Evolutionary conservation across 371 early-diverging fungal genomes (phyloP).

Genomic region (Haplosporangium sp.): DNA sequence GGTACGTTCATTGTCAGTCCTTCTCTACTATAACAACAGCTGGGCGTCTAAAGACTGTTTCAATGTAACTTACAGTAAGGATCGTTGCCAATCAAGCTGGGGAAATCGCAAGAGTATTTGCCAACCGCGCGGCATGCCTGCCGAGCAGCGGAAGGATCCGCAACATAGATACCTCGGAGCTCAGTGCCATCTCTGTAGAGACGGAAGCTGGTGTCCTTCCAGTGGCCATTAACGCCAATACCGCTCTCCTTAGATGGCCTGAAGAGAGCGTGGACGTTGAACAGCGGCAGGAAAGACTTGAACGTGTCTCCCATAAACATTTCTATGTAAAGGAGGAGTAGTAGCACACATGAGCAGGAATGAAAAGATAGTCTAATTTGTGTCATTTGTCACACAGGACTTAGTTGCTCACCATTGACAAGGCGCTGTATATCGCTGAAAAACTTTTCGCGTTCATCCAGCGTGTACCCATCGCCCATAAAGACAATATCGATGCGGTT

Average conservation of each 20-base stretch:
- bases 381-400: background rate
- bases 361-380: background rate
- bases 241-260: slow-evolving; percentile 61
- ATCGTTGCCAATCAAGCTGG: slow-evolving; percentile 68
- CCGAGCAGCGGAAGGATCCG: slow-evolving; percentile 60
- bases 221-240: slow-evolving; percentile 62
- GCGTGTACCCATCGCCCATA: slow-evolving; percentile 75
- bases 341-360: background rate
- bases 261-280: slow-evolving; percentile 70
- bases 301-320: slow-evolving; percentile 69
- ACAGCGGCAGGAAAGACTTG: slow-evolving; percentile 61
- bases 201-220: slow-evolving; percentile 66
- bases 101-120: slow-evolving; percentile 66
- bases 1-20: background rate
- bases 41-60: too few species aligned
- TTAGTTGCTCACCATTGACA: slow-evolving; percentile 33
- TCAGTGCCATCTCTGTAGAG: slow-evolving; percentile 72
- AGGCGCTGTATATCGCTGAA: slow-evolving; percentile 66
- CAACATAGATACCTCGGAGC: slow-evolving; percentile 66
- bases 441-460: slow-evolving; percentile 59
- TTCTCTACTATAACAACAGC: background rate
- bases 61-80: slow-evolving; percentile 53
- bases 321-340: slow-evolving; percentile 33
- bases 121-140: slow-evolving; percentile 61
- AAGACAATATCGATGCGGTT: slow-evolving; percentile 71